A percentile compares a stretch with the other conserved stretches of the same genome.
These are phyloP conservation scores for Hysterangium stoloniferum DNA, from an alignment of 768 basidiomycete genomes.

Conservation along the genomic window DNA sequence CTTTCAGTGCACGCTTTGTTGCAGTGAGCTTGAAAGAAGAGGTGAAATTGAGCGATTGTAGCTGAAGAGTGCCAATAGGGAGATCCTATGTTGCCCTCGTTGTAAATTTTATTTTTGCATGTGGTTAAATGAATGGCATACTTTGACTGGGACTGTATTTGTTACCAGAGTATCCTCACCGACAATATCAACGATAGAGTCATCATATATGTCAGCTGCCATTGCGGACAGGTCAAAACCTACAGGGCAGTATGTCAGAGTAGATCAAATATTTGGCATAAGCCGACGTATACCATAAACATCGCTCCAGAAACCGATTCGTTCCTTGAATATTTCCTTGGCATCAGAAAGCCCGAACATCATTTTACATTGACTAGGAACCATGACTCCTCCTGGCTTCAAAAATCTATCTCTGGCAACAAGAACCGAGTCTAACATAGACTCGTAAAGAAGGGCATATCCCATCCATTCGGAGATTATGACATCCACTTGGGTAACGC, in stretches of 20 bases:
- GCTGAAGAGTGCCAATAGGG: constrained; percentile 51
- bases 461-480: constrained; percentile 99
- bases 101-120: neutral
- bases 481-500: constrained; percentile 74
- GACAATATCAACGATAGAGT: constrained; percentile 80
- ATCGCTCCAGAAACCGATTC: constrained; percentile 83
- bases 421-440: constrained; percentile 95
- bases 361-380: constrained; percentile 83
- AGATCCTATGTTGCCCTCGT: constrained; percentile 55
- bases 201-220: constrained; percentile 64
- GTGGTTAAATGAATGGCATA: constrained; percentile 24
- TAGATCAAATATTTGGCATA: neutral
- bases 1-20: constrained; percentile 52
- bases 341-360: constrained; percentile 79
- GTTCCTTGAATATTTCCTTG: constrained; percentile 66
- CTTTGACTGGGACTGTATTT: constrained; percentile 59
- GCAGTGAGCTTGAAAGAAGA: constrained; percentile 72
- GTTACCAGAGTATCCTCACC: constrained; percentile 57
- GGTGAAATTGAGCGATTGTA: constrained; percentile 72
- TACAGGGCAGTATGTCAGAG: constrained; percentile 22
- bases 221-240: constrained; percentile 87
- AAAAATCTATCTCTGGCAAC: constrained; percentile 84
- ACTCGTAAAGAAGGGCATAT: constrained; percentile 86
- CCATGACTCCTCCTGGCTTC: constrained; percentile 66
- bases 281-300: constrained; percentile 64